phyloP scores from a whole-genome alignment of 805 yeast genomes.

The Metschnikowia borealis region DNA sequence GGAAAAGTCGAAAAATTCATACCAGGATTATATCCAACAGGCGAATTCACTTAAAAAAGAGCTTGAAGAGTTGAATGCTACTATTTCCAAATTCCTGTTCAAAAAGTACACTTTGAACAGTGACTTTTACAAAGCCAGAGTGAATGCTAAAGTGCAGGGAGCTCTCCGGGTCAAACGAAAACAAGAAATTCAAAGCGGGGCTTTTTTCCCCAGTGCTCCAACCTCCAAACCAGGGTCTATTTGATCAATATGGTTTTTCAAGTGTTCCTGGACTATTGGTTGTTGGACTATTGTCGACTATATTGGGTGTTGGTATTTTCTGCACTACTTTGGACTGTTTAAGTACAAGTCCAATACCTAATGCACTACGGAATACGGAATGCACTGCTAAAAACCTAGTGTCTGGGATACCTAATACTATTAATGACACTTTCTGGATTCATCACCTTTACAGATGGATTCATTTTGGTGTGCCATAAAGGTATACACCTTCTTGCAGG shows the following conservation, averaged over 20 bases:
- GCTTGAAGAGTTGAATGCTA: conserved; percentile 16
- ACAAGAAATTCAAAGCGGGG: conserved; percentile 31
- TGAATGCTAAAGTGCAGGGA: conserved; percentile 34
- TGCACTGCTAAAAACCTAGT: too few species aligned
- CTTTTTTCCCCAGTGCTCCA: conserved; percentile 35
- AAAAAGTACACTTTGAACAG: conserved; percentile 38
- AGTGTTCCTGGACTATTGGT: too few species aligned
- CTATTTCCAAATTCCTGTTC: conserved; percentile 30
- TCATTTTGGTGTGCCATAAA: too few species aligned
- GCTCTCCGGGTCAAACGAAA: conserved; percentile 20
- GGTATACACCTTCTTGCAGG: too few species aligned
- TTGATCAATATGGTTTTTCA: background rate
- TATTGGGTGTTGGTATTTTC: too few species aligned
- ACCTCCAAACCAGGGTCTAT: background rate
- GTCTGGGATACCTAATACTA: too few species aligned
- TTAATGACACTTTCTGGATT: too few species aligned
- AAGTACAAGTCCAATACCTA: too few species aligned
- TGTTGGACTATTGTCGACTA: too few species aligned
- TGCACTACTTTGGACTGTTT: too few species aligned
- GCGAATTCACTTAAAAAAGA: conserved; percentile 16
- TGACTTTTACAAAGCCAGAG: conserved; percentile 40
- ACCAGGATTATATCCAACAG: conserved; percentile 19
- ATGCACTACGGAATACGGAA: too few species aligned
- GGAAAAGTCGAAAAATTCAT: conserved; percentile 6
- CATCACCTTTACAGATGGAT: too few species aligned